These are phyloP conservation scores for Pichia gijzeniarum DNA, from an alignment of 805 yeast genomes.

Conservation along the genomic window DNA sequence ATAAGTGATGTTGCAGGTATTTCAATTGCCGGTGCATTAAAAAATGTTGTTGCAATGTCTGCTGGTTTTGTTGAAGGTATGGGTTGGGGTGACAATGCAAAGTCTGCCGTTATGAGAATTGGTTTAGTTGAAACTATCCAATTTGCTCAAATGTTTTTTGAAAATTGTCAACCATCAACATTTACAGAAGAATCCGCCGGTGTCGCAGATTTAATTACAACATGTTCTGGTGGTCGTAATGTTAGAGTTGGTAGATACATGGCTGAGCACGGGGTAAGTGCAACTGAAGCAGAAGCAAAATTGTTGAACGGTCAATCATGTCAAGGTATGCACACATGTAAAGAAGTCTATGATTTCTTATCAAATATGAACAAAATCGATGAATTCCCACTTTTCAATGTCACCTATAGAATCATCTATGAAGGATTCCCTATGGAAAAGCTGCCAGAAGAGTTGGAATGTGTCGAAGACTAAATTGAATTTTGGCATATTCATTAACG, in stretches of 20 bases:
- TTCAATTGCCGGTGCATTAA: slow-evolving; percentile 93
- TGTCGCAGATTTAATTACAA: slow-evolving; percentile 96
- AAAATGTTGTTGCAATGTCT: slow-evolving; percentile 92
- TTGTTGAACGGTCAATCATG: slow-evolving; percentile 93
- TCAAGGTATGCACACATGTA: slow-evolving; percentile 87
- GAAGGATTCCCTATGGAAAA: slow-evolving; percentile 68
- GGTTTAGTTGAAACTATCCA: slow-evolving; percentile 86
- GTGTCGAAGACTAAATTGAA: slow-evolving; percentile 13
- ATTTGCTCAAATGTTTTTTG: slow-evolving; percentile 81
- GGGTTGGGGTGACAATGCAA: slow-evolving; percentile 99
- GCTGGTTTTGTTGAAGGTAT: slow-evolving; percentile 97
- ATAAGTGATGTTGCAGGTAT: slow-evolving; percentile 93
- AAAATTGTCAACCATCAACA: slow-evolving; percentile 64
- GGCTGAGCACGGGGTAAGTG: slow-evolving; percentile 73
- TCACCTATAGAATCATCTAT: slow-evolving; percentile 78
- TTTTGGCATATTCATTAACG: too few species aligned
- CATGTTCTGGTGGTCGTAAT: slow-evolving; percentile 97
- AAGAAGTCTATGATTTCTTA: slow-evolving; percentile 85
- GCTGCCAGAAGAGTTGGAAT: slow-evolving; percentile 65
- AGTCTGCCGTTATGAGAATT: slow-evolving; percentile 94
- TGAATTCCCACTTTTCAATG: slow-evolving; percentile 78
- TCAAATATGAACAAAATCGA: slow-evolving; percentile 41
- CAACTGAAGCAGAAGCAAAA: slow-evolving; percentile 77
- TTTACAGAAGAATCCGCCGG: slow-evolving; percentile 94
- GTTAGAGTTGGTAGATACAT: slow-evolving; percentile 83